phyloP scores from a whole-genome alignment of 495 filamentous ascomycete genomes.

The Amniculicola lignicola region DNA sequence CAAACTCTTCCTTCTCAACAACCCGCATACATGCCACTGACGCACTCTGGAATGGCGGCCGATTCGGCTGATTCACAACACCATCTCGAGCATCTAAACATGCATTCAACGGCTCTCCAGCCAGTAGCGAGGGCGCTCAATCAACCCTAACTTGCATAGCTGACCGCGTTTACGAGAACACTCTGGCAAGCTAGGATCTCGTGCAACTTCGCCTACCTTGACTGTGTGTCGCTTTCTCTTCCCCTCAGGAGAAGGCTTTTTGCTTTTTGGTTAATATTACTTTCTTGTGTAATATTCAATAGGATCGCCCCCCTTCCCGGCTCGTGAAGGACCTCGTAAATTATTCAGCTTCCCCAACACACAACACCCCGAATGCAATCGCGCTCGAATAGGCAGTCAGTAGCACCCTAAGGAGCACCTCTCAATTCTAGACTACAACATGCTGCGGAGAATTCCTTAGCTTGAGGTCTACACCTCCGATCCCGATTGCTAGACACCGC shows the following conservation, averaged over 20 bases:
- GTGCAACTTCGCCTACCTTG: slow-evolving; percentile 9
- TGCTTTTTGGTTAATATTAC: too few relatives aligned
- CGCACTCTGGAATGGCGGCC: not conserved
- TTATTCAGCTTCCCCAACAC: slow-evolving; percentile 13
- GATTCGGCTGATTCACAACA: slow-evolving; percentile 17
- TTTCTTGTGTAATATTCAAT: too few relatives aligned
- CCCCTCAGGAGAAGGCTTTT: too few relatives aligned
- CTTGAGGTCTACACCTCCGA: not conserved
- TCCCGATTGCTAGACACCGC: too few relatives aligned
- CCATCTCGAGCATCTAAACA: slow-evolving; percentile 1
- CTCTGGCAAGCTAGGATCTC: slow-evolving; percentile 2
- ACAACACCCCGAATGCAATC: not conserved
- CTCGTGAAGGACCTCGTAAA: slow-evolving; percentile 13
- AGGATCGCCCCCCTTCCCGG: too few relatives aligned
- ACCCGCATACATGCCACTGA: not conserved
- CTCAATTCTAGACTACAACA: too few relatives aligned
- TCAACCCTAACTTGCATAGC: not conserved
- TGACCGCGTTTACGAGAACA: slow-evolving; percentile 16
- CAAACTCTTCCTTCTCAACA: not conserved
- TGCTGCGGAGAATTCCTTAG: not conserved
- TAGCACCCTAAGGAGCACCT: too few relatives aligned
- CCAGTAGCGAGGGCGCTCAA: not conserved
- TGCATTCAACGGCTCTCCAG: not conserved
- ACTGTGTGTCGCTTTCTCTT: too few relatives aligned
- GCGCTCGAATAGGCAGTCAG: slow-evolving; percentile 13